Conservation (phyloP, 176 grass and related monocot genomes). For the Saccharum officinarum region DNA sequence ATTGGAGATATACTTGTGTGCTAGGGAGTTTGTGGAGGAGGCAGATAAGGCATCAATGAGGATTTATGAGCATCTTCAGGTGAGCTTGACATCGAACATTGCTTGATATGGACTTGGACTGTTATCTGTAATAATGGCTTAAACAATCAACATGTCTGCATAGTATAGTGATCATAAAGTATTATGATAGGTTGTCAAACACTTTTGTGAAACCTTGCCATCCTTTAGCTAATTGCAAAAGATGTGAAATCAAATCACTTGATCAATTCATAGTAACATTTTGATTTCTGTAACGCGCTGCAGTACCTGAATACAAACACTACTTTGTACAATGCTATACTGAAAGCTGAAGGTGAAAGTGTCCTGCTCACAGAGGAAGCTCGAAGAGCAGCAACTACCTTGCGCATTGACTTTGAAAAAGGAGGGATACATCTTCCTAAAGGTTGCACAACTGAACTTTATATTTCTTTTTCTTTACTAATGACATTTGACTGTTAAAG, state of each 20-base stretch:
- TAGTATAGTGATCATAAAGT: background rate
- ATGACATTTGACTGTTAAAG: slow-evolving; percentile 13
- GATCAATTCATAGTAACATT: slow-evolving; percentile 9
- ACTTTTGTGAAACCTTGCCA: background rate
- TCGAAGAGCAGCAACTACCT: slow-evolving; percentile 61
- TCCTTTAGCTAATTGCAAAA: background rate
- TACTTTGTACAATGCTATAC: slow-evolving; percentile 77
- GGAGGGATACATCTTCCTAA: slow-evolving; percentile 89
- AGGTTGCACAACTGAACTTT: slow-evolving; percentile 46
- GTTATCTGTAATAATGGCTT: background rate
- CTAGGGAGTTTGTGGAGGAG: slow-evolving; percentile 86
- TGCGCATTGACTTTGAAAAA: slow-evolving; percentile 88
- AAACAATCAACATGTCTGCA: background rate
- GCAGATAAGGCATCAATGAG: slow-evolving; percentile 85
- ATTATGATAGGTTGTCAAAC: background rate
- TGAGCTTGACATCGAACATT: background rate
- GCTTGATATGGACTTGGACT: background rate
- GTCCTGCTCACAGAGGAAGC: slow-evolving; percentile 70
- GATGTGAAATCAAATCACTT: background rate
- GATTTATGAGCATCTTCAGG: slow-evolving; percentile 90
- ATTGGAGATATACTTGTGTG: slow-evolving; percentile 16
- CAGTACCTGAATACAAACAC: slow-evolving; percentile 88
- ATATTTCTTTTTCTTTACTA: slow-evolving; percentile 6
- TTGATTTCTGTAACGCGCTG: slow-evolving; percentile 31
- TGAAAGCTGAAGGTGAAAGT: slow-evolving; percentile 69